phyloP scores from a whole-genome alignment of 106 monocot species.

The Apostasia ramifera region DNA sequence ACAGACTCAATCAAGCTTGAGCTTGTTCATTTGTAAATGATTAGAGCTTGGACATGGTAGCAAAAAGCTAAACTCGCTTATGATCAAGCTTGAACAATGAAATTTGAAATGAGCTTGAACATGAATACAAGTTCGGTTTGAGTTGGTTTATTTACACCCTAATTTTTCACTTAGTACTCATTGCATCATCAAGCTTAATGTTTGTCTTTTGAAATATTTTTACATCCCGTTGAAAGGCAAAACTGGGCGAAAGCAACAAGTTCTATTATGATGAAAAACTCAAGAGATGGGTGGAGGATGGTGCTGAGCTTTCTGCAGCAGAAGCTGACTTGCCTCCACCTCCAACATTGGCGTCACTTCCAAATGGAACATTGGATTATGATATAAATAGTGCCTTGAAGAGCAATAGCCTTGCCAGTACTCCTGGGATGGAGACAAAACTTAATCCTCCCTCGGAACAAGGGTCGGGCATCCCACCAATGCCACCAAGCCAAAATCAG shows the following conservation, averaged over 20 bases:
- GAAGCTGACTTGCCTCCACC: slow-evolving; percentile 66
- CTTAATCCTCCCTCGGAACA: slow-evolving; percentile 18
- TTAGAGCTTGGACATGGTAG: too few species aligned
- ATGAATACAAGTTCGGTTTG: too few species aligned
- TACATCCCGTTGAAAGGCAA: slow-evolving; percentile 44
- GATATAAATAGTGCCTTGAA: slow-evolving; percentile 37
- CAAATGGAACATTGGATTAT: slow-evolving; percentile 43
- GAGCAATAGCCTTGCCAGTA: slow-evolving; percentile 16
- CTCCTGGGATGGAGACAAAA: slow-evolving; percentile 33
- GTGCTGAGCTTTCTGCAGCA: slow-evolving; percentile 55
- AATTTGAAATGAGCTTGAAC: too few species aligned
- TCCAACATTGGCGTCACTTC: slow-evolving; percentile 49
- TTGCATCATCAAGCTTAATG: background rate
- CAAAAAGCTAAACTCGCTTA: too few species aligned
- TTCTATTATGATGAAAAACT: slow-evolving; percentile 98
- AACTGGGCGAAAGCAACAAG: slow-evolving; percentile 82
- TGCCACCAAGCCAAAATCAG: slow-evolving; percentile 74
- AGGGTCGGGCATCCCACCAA: slow-evolving; percentile 57
- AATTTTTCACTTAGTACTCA: background rate
- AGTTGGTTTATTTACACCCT: background rate
- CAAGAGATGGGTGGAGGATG: slow-evolving; percentile 98
- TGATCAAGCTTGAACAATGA: too few species aligned
- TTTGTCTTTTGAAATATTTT: background rate
- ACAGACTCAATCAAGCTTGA: too few species aligned
- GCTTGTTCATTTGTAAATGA: too few species aligned